Base-by-base conservation (phyloP, 2,329 filamentous ascomycete species). In the Lasiodiplodia sp. region DNA sequence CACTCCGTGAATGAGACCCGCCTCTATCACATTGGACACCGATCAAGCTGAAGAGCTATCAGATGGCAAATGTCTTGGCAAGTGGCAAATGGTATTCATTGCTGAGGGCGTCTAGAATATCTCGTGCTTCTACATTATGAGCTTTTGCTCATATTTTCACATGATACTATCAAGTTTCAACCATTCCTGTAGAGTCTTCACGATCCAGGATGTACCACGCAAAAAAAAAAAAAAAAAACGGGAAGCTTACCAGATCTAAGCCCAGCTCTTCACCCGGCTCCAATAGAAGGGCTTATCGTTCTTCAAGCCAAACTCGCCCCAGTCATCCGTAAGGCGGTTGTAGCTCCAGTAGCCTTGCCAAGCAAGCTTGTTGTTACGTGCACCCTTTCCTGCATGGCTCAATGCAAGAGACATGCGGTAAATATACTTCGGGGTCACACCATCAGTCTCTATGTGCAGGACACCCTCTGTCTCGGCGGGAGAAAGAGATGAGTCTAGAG, bases 341-440 rank as follows among this genome's bases (percentile, higher is more conserved):
- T 96, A 95, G 81, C 91, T 95, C 88, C 93, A 97, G 77, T 94
- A 97, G 0, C 92, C 91, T 74, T 91, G 91, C 95, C 96, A 99
- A 0, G 84, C 82, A 63, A 99, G 81, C 80, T 96, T 97, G 71
- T 95, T 97, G 75, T 96, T 97, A 76, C 89, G 88, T 0, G 89
- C 83, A 1, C 84, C 82, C 37, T 80, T 79, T 0, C 85, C 86
- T 71, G 90, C 87, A 71, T 85, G 89, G 0, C 88, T 88, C 37
- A 98, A 78, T 6, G 87, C 84, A 37, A 99, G 80, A 69, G 95
- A 90, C 88, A 98, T 91, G 56, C 91, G 88, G 78, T 96, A 97
- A 70, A 90, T 87, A 80, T 98, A 98, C 80, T 94, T 93, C 0
- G 86, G 80, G 16, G 87, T 87, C 0, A 90, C 90, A 21, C 94